Base-by-base conservation (phyloP, 2,329 filamentous ascomycete genomes). In the Colletotrichum eleusines region DNA sequence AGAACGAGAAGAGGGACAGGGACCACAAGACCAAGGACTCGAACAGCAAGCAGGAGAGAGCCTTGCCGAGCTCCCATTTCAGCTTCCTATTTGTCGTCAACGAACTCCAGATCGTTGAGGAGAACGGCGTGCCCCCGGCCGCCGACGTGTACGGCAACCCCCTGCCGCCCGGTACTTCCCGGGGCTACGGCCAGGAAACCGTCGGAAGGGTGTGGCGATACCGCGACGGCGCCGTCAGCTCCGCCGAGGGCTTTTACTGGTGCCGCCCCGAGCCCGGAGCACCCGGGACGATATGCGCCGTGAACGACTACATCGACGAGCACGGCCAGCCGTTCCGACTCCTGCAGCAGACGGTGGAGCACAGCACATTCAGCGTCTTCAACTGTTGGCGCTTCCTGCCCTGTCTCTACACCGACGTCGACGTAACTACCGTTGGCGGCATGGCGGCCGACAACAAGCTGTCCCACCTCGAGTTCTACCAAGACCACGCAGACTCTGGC, bases 31-130 rank as follows among this genome's bases (percentile, higher is more conserved):
- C 31, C 6, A 59, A 46, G n/a, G 48, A 55, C 2, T 26, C 26
- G n/a, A 6, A n/a, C 9, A 20, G 26, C 55, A 68, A 51, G 14
- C 65, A 69, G 16, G 65, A 63, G 1, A 48, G 26, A 18, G 7
- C 40, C 2, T 31, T 44, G 33, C 8, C 12, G n/a, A 7, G 6
- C n/a, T 38, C n/a, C 33, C 2, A 18, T 28, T 38, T 77, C 1
- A 78, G 75, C 42, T 84, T 84, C 65, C 72, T 84, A 1, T 84
- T 84, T 33, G 75, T 81, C 3, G 76, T 83, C 54, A 82, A 82
- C 68, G 78, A 82, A 50, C 74, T 83, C 4, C 7, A 65, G 1
- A 66, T 80, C 28, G 59, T 12, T 12, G 74, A 73, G 0, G 40
- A 40, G 2, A 35, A 44, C 51, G 11, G 26, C 3, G 61, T 75